Percentiles rank a stretch among this genome's conserved stretches.
Evolutionary conservation across 306 rosid genomes (phyloP).

Genomic region (Pterocarpus santalinus): DNA sequence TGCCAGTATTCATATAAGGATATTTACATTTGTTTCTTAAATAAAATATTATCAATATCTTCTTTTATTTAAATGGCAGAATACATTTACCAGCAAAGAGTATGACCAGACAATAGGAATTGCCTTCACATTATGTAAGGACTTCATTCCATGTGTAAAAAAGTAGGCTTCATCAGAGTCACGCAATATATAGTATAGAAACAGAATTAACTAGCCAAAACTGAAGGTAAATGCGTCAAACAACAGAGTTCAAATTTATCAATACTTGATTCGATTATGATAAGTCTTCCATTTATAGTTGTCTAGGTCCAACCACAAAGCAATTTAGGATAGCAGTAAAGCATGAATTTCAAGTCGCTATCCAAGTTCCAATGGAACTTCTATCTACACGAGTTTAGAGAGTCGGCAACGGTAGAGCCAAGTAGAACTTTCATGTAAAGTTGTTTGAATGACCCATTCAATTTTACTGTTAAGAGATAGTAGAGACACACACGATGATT

Average conservation of each 20-base stretch:
- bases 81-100: background rate
- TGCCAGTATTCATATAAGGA: no score
- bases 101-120: background rate
- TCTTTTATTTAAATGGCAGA: background rate
- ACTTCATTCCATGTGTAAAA: background rate
- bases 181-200: background rate
- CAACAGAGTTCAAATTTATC: background rate
- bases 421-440: background rate
- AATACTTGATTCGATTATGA: constrained; percentile 5
- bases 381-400: background rate
- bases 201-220: background rate
- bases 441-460: constrained; percentile 1
- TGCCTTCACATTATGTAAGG: background rate
- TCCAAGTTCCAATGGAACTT: background rate
- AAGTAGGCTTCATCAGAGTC: background rate
- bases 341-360: constrained; percentile 2
- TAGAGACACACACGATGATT: background rate
- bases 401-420: background rate
- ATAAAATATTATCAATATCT: background rate
- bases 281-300: background rate
- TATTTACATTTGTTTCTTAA: background rate
- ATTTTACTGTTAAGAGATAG: background rate
- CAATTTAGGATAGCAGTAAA: background rate
- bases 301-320: background rate
- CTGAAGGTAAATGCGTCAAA: background rate